phyloP scores from a whole-genome alignment of 768 basidiomycete genomes.

The Paxillus involutus region DNA sequence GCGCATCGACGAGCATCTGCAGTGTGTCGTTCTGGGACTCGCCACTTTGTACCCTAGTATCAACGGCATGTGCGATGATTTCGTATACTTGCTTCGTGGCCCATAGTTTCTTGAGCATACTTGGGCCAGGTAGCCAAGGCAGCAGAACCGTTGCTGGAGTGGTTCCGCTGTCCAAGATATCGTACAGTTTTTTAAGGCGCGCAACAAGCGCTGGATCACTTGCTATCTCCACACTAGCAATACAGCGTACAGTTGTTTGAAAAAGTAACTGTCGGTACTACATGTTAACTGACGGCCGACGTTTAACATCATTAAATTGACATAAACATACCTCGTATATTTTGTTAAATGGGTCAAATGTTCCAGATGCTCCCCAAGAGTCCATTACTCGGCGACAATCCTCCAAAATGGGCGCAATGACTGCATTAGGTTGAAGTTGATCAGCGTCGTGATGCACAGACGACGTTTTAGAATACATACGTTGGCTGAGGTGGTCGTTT shows the following conservation, averaged over 20 bases:
- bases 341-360: conserved; percentile 69
- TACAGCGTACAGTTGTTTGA: conserved; percentile 67
- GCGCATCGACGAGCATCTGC: conserved; percentile 70
- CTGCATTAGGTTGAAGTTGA: conserved; percentile 34
- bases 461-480: conserved; percentile 41
- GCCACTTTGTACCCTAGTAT: conserved; percentile 56
- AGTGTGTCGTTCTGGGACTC: conserved; percentile 62
- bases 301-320: conserved; percentile 1
- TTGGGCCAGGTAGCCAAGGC: conserved; percentile 75
- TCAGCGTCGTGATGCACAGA: conserved; percentile 6
- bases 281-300: conserved; percentile 7
- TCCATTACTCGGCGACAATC: conserved; percentile 64
- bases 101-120: conserved; percentile 67
- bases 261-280: conserved; percentile 54
- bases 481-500: conserved; percentile 55
- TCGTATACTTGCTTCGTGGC: conserved; percentile 78
- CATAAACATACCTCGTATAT: conserved; percentile 57
- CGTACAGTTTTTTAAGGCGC: conserved; percentile 64
- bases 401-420: conserved; percentile 62
- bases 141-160: conserved; percentile 72
- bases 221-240: conserved; percentile 69
- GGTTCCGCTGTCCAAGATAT: conserved; percentile 65
- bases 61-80: conserved; percentile 59
- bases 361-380: conserved; percentile 63
- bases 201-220: conserved; percentile 60